Base-by-base conservation (phyloP, 345 rosid species). In the sweet orange (Citrus sinensis) region DNA sequence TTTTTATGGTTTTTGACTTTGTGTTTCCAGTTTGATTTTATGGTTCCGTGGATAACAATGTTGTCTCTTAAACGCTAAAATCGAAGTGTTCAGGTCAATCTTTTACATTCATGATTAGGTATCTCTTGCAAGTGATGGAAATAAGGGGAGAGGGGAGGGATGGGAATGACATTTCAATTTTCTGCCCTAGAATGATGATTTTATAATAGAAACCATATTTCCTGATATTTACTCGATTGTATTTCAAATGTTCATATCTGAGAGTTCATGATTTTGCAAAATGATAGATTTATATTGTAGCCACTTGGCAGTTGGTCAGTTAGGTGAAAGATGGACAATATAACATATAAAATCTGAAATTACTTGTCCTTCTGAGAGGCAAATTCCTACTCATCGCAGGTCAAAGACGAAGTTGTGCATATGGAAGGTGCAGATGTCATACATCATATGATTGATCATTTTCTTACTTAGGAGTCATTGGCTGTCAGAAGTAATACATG, bases 361-460 rank as follows among this genome's bases (percentile, higher is more conserved):
- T 29, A 61, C 35, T 42, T 13, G 13, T 32, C 19, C 4, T 61
- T 24, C 35, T 56, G 49, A 30, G 68, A n/a, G 17, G n/a, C 64
- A 11, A 35, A 60, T 25, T 59, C 9, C 1, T 6, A 30, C 34
- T 59, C 76, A 58, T 81, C 70, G 60, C 90, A 95, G 98, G 98
- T 95, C 20, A 95, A 95, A 85, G 90, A 91, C 77, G 86, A 91
- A 67, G 69, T 13, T 35, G 37, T 87, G 85, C 98, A 93, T 80
- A 92, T 80, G 73, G 98, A 95, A 81, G 98, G 98, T 54, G 93
- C 93, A 66, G 98, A 95, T 79, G 98, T 93, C 73, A 90, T 92
- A 83, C 90, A 91, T 58, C 98, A 95, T 79, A 88, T 93, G 81
- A 90, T 95, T 6, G 94, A 93, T 85, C 94, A 90, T 84, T 91